phyloP scores from a whole-genome alignment of 768 basidiomycete genomes.

The Dacryopinax primogenitus region DNA sequence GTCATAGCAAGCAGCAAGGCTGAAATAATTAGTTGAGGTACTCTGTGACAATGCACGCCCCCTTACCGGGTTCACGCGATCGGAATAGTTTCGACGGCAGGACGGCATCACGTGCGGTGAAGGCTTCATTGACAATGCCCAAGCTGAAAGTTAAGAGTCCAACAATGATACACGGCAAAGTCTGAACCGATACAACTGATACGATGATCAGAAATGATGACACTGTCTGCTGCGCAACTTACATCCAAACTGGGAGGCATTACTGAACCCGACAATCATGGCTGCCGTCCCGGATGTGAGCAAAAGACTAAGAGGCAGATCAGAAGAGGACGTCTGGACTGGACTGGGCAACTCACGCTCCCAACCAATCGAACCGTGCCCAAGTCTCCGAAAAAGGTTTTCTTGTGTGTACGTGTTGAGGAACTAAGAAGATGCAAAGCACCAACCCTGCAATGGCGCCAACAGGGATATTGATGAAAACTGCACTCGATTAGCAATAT shows the following conservation, averaged over 20 bases:
- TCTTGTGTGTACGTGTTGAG: conserved; percentile 1
- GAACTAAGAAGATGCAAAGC: conserved; percentile 25
- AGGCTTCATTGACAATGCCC: conserved; percentile 6
- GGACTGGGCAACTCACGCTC: conserved; percentile 45
- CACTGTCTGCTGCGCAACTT: not conserved
- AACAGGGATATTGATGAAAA: conserved; percentile 72
- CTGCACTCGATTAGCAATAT: conserved; percentile 29
- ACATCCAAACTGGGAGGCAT: not conserved
- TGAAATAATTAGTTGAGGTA: conserved; percentile 22
- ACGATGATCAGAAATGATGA: not conserved
- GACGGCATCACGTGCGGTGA: conserved; percentile 52
- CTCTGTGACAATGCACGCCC: not conserved
- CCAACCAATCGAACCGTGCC: conserved; percentile 59
- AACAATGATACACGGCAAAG: not conserved
- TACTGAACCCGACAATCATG: not conserved
- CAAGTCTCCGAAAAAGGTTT: conserved; percentile 28
- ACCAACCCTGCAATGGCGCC: conserved; percentile 48
- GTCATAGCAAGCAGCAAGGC: conserved; percentile 54
- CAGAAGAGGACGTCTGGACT: not conserved
- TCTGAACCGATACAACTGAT: not conserved
- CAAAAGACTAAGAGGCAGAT: not conserved
- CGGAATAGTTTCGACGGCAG: conserved; percentile 55
- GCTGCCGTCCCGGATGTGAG: not conserved
- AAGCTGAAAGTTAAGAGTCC: not conserved
- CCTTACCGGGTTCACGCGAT: conserved; percentile 40